phyloP scores from a whole-genome alignment of 2,329 filamentous ascomycete genomes.

The Ceratocystis lukuohia region DNA sequence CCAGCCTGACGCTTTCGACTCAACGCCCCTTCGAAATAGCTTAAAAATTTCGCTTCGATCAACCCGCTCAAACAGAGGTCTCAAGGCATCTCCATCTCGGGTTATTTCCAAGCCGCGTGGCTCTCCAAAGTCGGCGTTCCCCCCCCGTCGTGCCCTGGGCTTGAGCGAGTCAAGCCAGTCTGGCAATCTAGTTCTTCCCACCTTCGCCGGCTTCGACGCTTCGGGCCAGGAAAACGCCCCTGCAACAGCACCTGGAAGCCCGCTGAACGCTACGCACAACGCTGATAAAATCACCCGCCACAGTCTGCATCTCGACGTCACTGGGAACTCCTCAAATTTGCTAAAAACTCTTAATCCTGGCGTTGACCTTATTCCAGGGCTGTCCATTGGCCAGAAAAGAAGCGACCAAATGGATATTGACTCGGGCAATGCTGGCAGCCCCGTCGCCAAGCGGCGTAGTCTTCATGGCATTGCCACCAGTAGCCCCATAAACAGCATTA shows the following conservation, averaged over 20 bases:
- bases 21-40: constrained; percentile 32
- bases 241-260: constrained; percentile 26
- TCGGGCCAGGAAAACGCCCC: constrained; percentile 32
- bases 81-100: constrained; percentile 35
- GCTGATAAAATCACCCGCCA: constrained; percentile 39
- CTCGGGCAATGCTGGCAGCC: constrained; percentile 63
- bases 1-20: constrained; percentile 50
- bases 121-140: constrained; percentile 68
- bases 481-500: constrained; percentile 26
- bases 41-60: constrained; percentile 54
- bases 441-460: constrained; percentile 82
- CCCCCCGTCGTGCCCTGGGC: constrained; percentile 40
- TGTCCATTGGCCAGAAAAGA: constrained; percentile 40
- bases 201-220: constrained; percentile 19
- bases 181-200: constrained; percentile 48
- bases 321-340: constrained; percentile 10
- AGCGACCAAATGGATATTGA: constrained; percentile 90
- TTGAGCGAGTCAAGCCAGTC: constrained; percentile 57
- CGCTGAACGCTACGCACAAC: constrained; percentile 30
- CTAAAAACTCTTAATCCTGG: constrained; percentile 8
- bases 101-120: constrained; percentile 49
- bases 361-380: constrained; percentile 16
- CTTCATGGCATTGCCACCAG: constrained; percentile 53
- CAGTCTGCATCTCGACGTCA: constrained; percentile 37
- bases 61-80: constrained; percentile 42